These are phyloP conservation scores for Limnomonas spitsbergensis DNA, from an alignment of 139 green algal genomes.

Conservation along the genomic window DNA sequence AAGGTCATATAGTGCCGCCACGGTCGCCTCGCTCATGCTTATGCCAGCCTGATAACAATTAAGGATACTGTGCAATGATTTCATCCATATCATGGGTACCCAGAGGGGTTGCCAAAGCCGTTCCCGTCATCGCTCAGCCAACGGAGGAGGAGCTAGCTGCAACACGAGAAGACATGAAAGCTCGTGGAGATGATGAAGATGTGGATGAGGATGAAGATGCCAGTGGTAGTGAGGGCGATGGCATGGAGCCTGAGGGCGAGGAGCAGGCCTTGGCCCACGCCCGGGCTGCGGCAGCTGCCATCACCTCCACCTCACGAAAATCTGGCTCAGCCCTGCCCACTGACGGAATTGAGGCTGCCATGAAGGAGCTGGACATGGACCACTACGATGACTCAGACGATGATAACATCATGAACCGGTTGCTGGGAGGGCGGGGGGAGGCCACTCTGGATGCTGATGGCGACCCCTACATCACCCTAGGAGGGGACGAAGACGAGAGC, in stretches of 20 bases:
- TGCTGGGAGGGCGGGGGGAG: slow-evolving; percentile 25
- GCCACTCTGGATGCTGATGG: slow-evolving; percentile 48
- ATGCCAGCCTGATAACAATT: no score
- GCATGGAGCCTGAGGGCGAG: slow-evolving; percentile 10
- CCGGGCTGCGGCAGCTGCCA: slow-evolving; percentile 22
- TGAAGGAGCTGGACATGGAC: slow-evolving; percentile 96
- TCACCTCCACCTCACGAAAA: background rate
- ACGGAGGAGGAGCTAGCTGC: slow-evolving; percentile 62
- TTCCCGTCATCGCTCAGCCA: slow-evolving; percentile 45
- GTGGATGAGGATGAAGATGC: slow-evolving; percentile 18
- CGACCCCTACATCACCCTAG: slow-evolving; percentile 65
- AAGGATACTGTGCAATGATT: no score
- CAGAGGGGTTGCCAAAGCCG: slow-evolving; percentile 62
- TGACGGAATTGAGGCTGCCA: slow-evolving; percentile 21
- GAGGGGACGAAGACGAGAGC: slow-evolving; percentile 60
- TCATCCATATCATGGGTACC: slow-evolving; percentile 74
- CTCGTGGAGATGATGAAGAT: background rate
- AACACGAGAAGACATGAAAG: slow-evolving; percentile 2
- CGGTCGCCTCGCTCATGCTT: no score
- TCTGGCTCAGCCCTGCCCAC: background rate
- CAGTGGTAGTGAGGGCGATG: slow-evolving; percentile 11
- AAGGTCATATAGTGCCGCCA: no score
- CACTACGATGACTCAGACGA: slow-evolving; percentile 86
- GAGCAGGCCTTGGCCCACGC: slow-evolving; percentile 33
- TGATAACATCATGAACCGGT: slow-evolving; percentile 36